Conservation (phyloP, 1,139 yeast genomes). For the Scheffersomyces cryptocercus region DNA sequence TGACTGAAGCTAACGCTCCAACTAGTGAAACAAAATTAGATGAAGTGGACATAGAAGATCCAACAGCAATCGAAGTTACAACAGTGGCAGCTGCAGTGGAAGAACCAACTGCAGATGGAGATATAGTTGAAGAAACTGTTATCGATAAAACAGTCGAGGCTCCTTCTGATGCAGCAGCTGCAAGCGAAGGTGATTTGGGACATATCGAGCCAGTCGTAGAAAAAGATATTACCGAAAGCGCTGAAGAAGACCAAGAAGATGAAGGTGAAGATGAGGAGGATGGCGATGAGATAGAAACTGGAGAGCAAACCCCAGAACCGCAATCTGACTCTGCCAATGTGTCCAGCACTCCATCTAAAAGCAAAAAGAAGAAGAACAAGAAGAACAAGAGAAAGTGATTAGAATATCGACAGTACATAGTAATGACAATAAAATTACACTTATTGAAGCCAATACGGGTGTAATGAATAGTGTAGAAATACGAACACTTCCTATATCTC, state of each 20-base stretch:
- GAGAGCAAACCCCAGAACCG: constrained; percentile 3
- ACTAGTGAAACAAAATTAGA: constrained; percentile 2
- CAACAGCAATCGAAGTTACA: constrained; percentile 2
- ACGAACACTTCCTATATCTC: too few relatives aligned
- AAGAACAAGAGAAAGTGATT: constrained; percentile 8
- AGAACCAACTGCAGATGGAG: constrained; percentile 8
- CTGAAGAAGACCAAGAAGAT: constrained; percentile 17
- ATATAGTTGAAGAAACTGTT: constrained; percentile 7
- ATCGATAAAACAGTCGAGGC: constrained; percentile 4
- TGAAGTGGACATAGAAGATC: constrained; percentile 1
- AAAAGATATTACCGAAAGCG: constrained; percentile 21
- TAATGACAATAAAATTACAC: too few relatives aligned
- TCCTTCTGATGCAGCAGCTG: not conserved
- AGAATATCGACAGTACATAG: too few relatives aligned
- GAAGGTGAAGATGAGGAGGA: constrained; percentile 7
- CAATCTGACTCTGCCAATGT: not conserved
- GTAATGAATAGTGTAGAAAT: too few relatives aligned
- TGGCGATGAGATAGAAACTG: constrained; percentile 6
- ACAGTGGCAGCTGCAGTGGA: constrained; percentile 4
- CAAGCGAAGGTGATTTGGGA: constrained; percentile 13
- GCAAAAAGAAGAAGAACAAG: constrained; percentile 22
- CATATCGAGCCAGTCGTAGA: constrained; percentile 15
- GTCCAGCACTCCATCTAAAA: not conserved
- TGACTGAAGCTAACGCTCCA: constrained; percentile 2
- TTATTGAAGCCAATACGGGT: too few relatives aligned